Conservation (phyloP, 2,329 filamentous ascomycete genomes). For the Pezicula neosporulosa region DNA sequence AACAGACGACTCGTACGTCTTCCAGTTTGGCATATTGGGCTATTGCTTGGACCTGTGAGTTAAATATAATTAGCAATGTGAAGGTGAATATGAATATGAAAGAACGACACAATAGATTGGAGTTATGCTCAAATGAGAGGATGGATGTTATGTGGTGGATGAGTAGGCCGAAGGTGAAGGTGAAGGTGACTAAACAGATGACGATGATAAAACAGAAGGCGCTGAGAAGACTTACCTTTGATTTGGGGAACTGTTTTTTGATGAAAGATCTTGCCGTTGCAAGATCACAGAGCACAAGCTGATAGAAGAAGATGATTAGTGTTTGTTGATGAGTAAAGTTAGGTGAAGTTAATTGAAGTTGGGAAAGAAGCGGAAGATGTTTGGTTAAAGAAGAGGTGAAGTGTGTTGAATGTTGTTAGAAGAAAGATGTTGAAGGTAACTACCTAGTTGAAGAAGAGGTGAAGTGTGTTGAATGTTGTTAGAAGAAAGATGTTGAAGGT, state of each 20-base stretch:
- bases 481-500: background rate
- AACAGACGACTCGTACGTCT: conserved; percentile 54
- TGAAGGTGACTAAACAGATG: background rate
- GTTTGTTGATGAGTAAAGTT: too few species aligned
- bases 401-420: background rate
- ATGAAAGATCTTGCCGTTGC: too few species aligned
- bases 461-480: background rate
- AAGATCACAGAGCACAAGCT: too few species aligned
- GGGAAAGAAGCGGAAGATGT: conserved; percentile 1
- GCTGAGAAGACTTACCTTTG: background rate
- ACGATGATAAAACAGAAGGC: background rate
- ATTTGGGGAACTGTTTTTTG: too few species aligned
- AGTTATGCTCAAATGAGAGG: background rate
- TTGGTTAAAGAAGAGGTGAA: background rate
- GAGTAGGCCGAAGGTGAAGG: background rate
- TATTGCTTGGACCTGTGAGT: background rate
- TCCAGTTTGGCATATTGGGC: conserved; percentile 53
- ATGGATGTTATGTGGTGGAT: too few species aligned
- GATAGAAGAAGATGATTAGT: too few species aligned
- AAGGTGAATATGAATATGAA: background rate
- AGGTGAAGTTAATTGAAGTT: background rate
- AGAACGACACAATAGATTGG: too few species aligned
- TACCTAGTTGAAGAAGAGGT: too few species aligned
- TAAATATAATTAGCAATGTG: background rate
- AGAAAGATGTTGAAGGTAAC: background rate